Conservation (phyloP, 2,329 filamentous ascomycete genomes). For the Claviceps pusilla region DNA sequence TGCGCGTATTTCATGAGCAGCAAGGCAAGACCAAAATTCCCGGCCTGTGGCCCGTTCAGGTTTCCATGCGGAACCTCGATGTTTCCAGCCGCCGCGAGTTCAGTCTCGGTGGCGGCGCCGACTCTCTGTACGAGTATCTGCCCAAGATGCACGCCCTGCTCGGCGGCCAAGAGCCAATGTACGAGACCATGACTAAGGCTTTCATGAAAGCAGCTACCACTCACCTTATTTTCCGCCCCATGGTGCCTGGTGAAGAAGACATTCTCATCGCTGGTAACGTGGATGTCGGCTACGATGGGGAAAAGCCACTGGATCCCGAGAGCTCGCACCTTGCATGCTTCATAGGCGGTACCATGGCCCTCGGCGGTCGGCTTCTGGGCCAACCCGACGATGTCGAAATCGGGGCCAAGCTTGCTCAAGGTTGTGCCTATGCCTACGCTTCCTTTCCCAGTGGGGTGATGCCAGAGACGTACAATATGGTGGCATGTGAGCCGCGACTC, state of each 20-base stretch:
- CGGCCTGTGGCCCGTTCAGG: slow-evolving; percentile 55
- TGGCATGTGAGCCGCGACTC: slow-evolving; percentile 20
- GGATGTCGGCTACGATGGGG: slow-evolving; percentile 11
- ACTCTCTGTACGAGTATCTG: slow-evolving; percentile 63
- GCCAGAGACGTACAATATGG: slow-evolving; percentile 33
- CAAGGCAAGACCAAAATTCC: slow-evolving; percentile 54
- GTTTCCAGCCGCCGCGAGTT: slow-evolving; percentile 16
- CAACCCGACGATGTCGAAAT: slow-evolving; percentile 26
- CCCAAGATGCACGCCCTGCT: slow-evolving; percentile 70
- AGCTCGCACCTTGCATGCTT: slow-evolving; percentile 36
- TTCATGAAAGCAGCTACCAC: slow-evolving; percentile 40
- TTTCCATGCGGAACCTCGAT: slow-evolving; percentile 42
- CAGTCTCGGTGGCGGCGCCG: slow-evolving; percentile 24
- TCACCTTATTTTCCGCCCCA: slow-evolving; percentile 47
- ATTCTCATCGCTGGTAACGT: slow-evolving; percentile 38
- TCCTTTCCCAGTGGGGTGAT: slow-evolving; percentile 34
- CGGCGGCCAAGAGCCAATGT: slow-evolving; percentile 38
- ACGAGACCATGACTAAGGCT: slow-evolving; percentile 39
- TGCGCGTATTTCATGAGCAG: slow-evolving; percentile 46
- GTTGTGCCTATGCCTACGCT: slow-evolving; percentile 37
- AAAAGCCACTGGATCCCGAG: slow-evolving; percentile 15
- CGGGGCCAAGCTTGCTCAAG: slow-evolving; percentile 31
- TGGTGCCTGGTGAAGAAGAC: slow-evolving; percentile 35
- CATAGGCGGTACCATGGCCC: slow-evolving; percentile 34
- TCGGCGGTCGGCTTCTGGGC: slow-evolving; percentile 30